phyloP scores from a whole-genome alignment of 2,329 filamentous ascomycete species.

The Thielaviopsis cerberus region DNA sequence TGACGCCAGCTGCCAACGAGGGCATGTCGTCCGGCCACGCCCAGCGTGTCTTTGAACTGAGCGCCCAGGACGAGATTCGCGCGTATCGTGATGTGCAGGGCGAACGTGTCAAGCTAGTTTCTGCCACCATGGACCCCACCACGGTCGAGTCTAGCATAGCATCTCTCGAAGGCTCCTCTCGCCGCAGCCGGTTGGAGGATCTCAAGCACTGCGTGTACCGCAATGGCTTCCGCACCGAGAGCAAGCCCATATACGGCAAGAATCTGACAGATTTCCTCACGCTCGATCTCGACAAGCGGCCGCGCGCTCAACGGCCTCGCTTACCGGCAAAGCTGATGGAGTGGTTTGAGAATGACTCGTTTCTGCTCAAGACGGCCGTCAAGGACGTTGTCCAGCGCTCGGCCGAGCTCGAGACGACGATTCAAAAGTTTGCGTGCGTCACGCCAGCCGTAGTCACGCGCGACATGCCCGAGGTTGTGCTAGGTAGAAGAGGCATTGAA shows the following conservation, averaged over 20 bases:
- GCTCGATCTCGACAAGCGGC: slow-evolving; percentile 40
- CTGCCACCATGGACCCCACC: slow-evolving; percentile 39
- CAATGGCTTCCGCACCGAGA: slow-evolving; percentile 63
- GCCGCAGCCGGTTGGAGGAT: slow-evolving; percentile 55
- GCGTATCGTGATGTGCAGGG: neutral
- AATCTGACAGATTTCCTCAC: slow-evolving; percentile 59
- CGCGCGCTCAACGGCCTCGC: slow-evolving; percentile 40
- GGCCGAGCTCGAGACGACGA: slow-evolving; percentile 49
- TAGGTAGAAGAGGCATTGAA: slow-evolving; percentile 41
- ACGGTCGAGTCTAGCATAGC: slow-evolving; percentile 51
- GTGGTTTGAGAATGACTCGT: slow-evolving; percentile 58
- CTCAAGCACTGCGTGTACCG: slow-evolving; percentile 65
- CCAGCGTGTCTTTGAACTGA: slow-evolving; percentile 1
- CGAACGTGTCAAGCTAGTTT: slow-evolving; percentile 30
- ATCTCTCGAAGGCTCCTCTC: slow-evolving; percentile 52
- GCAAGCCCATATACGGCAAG: slow-evolving; percentile 63
- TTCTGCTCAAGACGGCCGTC: slow-evolving; percentile 46
- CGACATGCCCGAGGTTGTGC: slow-evolving; percentile 49
- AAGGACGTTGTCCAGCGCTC: slow-evolving; percentile 57
- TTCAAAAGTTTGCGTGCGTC: slow-evolving; percentile 80
- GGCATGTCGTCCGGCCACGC: slow-evolving; percentile 35
- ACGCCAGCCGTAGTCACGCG: slow-evolving; percentile 75
- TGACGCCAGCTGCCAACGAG: slow-evolving; percentile 35
- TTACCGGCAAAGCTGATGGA: slow-evolving; percentile 45
- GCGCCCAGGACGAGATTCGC: slow-evolving; percentile 1